A percentile compares a stretch with the other conserved stretches of the same genome.
These are phyloP conservation scores for Cladosporium velox DNA, from an alignment of 2,329 filamentous ascomycete species.

Conservation along the genomic window DNA sequence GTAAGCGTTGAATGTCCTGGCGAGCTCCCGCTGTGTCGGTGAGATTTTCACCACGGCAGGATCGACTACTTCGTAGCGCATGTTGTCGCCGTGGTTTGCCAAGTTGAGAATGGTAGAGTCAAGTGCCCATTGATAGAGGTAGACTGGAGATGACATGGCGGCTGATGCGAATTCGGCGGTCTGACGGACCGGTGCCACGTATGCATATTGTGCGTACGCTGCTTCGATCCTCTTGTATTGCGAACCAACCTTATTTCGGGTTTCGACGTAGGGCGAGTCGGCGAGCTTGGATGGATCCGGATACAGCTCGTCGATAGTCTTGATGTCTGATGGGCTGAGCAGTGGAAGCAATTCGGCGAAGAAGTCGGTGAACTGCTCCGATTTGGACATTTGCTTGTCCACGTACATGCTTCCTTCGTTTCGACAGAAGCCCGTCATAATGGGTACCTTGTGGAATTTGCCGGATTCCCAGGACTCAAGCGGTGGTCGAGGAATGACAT, in stretches of 20 bases:
- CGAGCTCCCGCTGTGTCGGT: slow-evolving; percentile 35
- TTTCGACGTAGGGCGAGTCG: slow-evolving; percentile 46
- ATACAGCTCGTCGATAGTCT: slow-evolving; percentile 61
- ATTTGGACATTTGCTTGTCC: slow-evolving; percentile 49
- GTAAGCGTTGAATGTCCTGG: slow-evolving; percentile 36
- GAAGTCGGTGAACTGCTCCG: slow-evolving; percentile 60
- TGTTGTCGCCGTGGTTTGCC: slow-evolving; percentile 40
- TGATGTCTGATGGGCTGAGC: slow-evolving; percentile 55
- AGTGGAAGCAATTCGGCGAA: slow-evolving; percentile 63
- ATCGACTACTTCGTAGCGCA: slow-evolving; percentile 39
- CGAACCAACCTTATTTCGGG: slow-evolving; percentile 47
- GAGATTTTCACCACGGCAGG: slow-evolving; percentile 29
- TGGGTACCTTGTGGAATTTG: slow-evolving; percentile 58
- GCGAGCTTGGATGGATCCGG: slow-evolving; percentile 55
- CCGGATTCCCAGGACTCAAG: slow-evolving; percentile 60
- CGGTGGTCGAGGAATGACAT: slow-evolving; percentile 60
- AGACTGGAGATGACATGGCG: slow-evolving; percentile 43
- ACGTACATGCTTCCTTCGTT: slow-evolving; percentile 71
- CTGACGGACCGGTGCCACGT: slow-evolving; percentile 64
- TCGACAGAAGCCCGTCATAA: slow-evolving; percentile 70
- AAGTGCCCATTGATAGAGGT: slow-evolving; percentile 63
- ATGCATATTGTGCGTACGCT: slow-evolving; percentile 65
- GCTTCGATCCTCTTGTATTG: slow-evolving; percentile 62
- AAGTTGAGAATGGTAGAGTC: slow-evolving; percentile 41
- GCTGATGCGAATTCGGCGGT: slow-evolving; percentile 51